Percentiles rank a stretch among this genome's conserved stretches.
Evolutionary conservation across 1,284 basidiomycete species (phyloP).

Genomic region (Coniophora puteana): DNA sequence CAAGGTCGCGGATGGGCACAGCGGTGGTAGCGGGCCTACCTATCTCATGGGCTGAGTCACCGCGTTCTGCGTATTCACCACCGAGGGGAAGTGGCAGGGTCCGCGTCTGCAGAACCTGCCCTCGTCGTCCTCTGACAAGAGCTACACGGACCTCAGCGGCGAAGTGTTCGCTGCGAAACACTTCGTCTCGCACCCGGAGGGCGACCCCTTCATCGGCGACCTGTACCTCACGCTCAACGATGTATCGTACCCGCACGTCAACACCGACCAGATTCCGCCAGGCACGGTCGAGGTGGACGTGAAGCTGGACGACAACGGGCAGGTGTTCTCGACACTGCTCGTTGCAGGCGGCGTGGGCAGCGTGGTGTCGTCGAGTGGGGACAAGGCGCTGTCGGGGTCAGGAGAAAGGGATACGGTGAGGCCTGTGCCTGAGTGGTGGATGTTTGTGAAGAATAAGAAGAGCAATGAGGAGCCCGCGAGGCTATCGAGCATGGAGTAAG

Average conservation of each 20-base stretch:
- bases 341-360: constrained; percentile 37
- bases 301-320: constrained; percentile 32
- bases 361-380: constrained; percentile 28
- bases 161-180: constrained; percentile 27
- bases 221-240: constrained; percentile 32
- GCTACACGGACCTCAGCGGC: constrained; percentile 21
- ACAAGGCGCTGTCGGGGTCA: constrained; percentile 24
- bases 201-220: constrained; percentile 23
- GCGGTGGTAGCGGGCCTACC: constrained; percentile 21
- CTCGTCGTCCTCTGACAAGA: constrained; percentile 27
- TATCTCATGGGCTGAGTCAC: constrained; percentile 37
- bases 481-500: no score
- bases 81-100: constrained; percentile 31
- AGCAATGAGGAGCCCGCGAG: no score
- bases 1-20: constrained; percentile 24
- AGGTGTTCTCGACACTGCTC: constrained; percentile 28
- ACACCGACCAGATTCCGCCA: constrained; percentile 27
- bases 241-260: constrained; percentile 29
- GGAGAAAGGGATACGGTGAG: constrained; percentile 27
- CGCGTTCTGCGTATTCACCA: constrained; percentile 35
- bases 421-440: constrained; percentile 31
- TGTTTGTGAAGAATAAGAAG: no score
- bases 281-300: constrained; percentile 37
- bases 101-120: constrained; percentile 25
- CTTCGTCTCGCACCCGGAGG: constrained; percentile 17